These are phyloP conservation scores for Calonectria hawksworthii DNA, from an alignment of 2,329 filamentous ascomycete species.

Conservation along the genomic window DNA sequence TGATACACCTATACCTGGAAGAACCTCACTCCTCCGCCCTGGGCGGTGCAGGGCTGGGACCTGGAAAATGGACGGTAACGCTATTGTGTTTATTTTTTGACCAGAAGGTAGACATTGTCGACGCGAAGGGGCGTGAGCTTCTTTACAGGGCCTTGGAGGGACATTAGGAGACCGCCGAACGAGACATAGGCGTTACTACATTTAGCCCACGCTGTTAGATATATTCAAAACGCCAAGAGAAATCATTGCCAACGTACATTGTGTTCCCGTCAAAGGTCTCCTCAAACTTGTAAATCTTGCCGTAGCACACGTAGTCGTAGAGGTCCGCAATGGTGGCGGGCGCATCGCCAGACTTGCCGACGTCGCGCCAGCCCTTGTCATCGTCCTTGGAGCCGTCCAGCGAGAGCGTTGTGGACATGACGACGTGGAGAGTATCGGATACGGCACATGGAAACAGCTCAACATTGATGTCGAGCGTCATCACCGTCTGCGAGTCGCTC, in stretches of 20 bases:
- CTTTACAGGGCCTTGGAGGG: constrained; percentile 93
- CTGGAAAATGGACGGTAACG: constrained; percentile 30
- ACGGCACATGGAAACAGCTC: constrained; percentile 86
- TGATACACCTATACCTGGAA: constrained; percentile 38
- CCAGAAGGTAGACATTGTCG: constrained; percentile 91
- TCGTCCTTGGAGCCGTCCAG: constrained; percentile 88
- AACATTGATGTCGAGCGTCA: constrained; percentile 93
- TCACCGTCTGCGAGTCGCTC: constrained; percentile 78
- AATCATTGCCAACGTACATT: constrained; percentile 71
- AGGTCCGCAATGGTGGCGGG: constrained; percentile 79
- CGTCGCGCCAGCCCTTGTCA: constrained; percentile 85
- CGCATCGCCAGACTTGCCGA: constrained; percentile 65
- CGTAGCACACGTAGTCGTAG: constrained; percentile 90
- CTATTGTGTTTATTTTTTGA: constrained; percentile 81
- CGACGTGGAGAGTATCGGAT: constrained; percentile 83
- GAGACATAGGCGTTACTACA: constrained; percentile 91
- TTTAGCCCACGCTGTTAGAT: constrained; percentile 30
- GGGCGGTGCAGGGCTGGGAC: constrained; percentile 7
- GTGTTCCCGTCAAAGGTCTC: constrained; percentile 83
- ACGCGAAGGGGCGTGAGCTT: constrained; percentile 93
- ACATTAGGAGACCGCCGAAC: constrained; percentile 92
- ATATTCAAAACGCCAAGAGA: neutral
- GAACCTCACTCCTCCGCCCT: constrained; percentile 25
- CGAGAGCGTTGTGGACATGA: constrained; percentile 86
- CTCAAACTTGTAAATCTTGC: constrained; percentile 91